Conservation (phyloP, 148 eudicot genomes). For the Polygonum aviculare region DNA sequence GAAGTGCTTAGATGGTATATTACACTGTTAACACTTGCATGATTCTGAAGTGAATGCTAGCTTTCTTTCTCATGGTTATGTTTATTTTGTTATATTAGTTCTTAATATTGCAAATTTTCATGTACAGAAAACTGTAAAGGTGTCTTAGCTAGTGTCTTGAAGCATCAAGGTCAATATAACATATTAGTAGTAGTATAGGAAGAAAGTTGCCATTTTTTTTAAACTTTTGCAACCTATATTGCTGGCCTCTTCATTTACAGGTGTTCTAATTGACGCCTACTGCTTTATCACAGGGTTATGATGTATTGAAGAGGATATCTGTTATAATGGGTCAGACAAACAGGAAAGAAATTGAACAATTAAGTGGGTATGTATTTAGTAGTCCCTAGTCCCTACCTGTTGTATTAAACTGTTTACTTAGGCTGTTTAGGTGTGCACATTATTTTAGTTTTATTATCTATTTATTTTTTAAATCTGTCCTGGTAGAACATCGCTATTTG, state of each 20-base stretch:
- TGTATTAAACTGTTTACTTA: neutral
- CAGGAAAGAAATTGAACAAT: slow-evolving; percentile 61
- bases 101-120: neutral
- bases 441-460: neutral
- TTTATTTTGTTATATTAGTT: neutral
- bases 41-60: neutral
- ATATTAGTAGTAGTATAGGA: neutral
- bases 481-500: neutral
- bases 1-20: neutral
- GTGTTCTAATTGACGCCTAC: neutral
- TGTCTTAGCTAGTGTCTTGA: neutral
- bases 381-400: neutral
- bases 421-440: neutral
- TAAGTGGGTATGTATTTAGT: slow-evolving; percentile 60
- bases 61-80: neutral
- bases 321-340: slow-evolving; percentile 65
- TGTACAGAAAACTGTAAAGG: neutral
- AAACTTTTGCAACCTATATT: neutral
- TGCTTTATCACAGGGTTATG: slow-evolving; percentile 60
- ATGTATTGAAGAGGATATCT: slow-evolving; percentile 78
- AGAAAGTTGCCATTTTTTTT: neutral
- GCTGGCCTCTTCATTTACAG: neutral
- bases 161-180: neutral
- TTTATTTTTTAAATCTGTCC: neutral
- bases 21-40: neutral